Evolutionary conservation across 345 rosid species (phyloP).

Genomic region (Lepidium aucheri): DNA sequence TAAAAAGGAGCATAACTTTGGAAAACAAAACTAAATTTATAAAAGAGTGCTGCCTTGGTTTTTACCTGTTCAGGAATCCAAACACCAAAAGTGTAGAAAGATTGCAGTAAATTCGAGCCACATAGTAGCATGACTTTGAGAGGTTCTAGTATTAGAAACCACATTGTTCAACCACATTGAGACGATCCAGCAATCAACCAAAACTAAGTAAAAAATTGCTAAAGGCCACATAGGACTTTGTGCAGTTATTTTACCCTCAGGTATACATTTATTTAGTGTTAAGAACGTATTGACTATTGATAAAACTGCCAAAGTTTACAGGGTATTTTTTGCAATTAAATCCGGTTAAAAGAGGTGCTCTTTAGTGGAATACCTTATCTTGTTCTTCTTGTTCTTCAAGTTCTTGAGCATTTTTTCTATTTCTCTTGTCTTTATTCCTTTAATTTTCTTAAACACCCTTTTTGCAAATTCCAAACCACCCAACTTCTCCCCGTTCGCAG

Average conservation of each 20-base stretch:
- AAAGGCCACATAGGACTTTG: background rate
- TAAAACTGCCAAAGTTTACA: slow-evolving; percentile 48
- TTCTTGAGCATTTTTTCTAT: too few species aligned
- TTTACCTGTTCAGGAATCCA: slow-evolving; percentile 89
- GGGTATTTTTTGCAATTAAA: too few species aligned
- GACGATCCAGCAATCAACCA: background rate
- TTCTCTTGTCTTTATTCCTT: too few species aligned
- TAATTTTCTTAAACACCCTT: too few species aligned
- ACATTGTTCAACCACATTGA: background rate
- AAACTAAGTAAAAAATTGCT: background rate
- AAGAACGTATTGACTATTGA: slow-evolving; percentile 50
- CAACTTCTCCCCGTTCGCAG: too few species aligned
- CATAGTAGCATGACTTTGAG: slow-evolving; percentile 79
- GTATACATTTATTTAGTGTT: slow-evolving; percentile 18
- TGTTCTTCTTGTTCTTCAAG: too few species aligned
- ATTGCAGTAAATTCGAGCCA: slow-evolving; percentile 83
- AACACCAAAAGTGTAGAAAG: slow-evolving; percentile 61
- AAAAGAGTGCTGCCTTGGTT: background rate
- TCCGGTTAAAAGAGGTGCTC: too few species aligned
- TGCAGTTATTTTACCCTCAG: slow-evolving; percentile 35
- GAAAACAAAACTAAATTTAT: background rate
- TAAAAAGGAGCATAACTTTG: background rate
- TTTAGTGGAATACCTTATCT: too few species aligned
- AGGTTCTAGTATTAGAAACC: slow-evolving; percentile 36
- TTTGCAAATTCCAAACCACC: too few species aligned